Evolutionary conservation across 441 rosid genomes (phyloP), one percentile per base, ranked within the genome.

Genomic region (Pelargonium citronellum): DNA sequence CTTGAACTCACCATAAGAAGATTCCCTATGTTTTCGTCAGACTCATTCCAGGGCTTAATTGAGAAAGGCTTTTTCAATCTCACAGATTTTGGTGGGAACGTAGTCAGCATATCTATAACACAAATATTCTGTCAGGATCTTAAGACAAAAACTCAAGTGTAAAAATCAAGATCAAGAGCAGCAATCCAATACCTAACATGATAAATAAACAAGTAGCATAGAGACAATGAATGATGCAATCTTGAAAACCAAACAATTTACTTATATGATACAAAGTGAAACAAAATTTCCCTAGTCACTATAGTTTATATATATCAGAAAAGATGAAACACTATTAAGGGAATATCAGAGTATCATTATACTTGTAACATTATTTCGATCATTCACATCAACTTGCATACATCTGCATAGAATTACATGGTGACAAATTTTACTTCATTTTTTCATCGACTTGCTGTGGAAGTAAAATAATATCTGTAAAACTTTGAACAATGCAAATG

Each of bases 11-110:
- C 97, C 97, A 91, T 91, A 11, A 91, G 85, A 79, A 90, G 95
- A 80, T 90, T 87, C 71, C 92, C 96, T 20, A 86, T 75, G 70
- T 85, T 89, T 80, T 86, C 90, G 83, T 91, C 96, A 74, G 91
- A 90, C 79, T 77, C 83, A 73, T 68, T 79, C 97, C 97, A 90
- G 19, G 96, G 97, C 76, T 85, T 80, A 67, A 85, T 71, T 15
- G 83, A 75, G 68, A 92, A 88, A 44, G 97, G 92, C 80, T 76
- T 82, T 81, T 82, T 90, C 79, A 90, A 75, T 57, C 70, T 75
- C 72, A 86, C 88, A 74, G 86, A 71, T 49, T 85, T 72, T 43
- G 95, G 91, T 19, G 95, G 97, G 78, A 92, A 92, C 34, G 65
- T 60, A 24, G 49, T 69, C 78, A 86, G 83, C 75, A 83, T 85